Evolutionary conservation across 2,329 filamentous ascomycete genomes (phyloP).

Genomic region (Cercospora zeina): DNA sequence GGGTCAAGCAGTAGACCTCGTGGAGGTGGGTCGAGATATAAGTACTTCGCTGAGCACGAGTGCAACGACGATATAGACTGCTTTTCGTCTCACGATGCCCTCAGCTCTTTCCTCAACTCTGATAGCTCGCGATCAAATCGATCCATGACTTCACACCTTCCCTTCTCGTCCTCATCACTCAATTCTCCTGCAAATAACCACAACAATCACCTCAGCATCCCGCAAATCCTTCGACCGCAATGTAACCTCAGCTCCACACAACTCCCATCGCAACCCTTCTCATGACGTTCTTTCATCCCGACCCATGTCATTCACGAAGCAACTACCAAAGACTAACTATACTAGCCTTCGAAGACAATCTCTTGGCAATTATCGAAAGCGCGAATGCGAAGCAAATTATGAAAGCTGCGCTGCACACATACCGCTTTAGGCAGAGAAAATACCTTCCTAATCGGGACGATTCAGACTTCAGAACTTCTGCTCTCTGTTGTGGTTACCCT

Average conservation of each 20-base stretch:
- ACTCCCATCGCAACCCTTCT: background rate
- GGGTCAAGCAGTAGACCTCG: background rate
- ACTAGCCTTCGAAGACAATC: background rate
- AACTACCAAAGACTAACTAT: background rate
- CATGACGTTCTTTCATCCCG: background rate
- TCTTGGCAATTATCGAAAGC: background rate
- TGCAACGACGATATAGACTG: background rate
- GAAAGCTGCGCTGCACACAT: background rate
- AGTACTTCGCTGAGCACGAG: background rate
- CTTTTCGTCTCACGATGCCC: background rate
- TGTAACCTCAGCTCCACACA: background rate
- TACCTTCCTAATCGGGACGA: background rate
- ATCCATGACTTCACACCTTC: background rate
- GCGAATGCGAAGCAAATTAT: background rate
- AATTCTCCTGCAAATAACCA: background rate
- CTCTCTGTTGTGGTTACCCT: background rate
- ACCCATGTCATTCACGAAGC: background rate
- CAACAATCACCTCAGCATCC: background rate
- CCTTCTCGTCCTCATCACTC: background rate
- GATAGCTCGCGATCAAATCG: background rate
- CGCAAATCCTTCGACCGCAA: background rate
- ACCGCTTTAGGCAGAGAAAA: background rate
- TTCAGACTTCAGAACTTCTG: background rate
- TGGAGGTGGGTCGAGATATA: background rate
- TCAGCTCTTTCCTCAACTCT: background rate